Evolutionary conservation across 306 rosid genomes (phyloP).

Genomic region (Cercis canadensis): DNA sequence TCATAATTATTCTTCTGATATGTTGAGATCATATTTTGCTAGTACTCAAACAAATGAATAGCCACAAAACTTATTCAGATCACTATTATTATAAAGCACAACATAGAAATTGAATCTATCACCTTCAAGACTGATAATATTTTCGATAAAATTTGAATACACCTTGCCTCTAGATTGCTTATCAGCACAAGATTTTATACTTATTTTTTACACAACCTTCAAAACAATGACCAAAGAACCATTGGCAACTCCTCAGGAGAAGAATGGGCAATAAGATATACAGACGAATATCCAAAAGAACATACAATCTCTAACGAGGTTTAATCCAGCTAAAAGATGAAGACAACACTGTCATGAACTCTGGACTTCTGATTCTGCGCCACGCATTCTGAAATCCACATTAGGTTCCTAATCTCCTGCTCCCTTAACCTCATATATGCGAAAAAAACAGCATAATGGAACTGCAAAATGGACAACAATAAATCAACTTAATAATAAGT

Average conservation of each 20-base stretch:
- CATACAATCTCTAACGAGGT: slow-evolving; percentile 18
- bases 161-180: slow-evolving; percentile 33
- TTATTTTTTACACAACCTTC: slow-evolving; percentile 48
- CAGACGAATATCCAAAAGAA: slow-evolving; percentile 49
- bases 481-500: slow-evolving; percentile 17
- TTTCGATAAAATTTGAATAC: slow-evolving; percentile 32
- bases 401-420: slow-evolving; percentile 94
- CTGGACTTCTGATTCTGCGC: slow-evolving; percentile 98
- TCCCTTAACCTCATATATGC: slow-evolving; percentile 99
- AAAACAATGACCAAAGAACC: slow-evolving; percentile 37
- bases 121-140: slow-evolving; percentile 25
- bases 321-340: slow-evolving; percentile 71
- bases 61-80: slow-evolving; percentile 29
- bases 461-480: slow-evolving; percentile 59
- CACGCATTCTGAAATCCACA: slow-evolving; percentile 98
- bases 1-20: no score
- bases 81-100: slow-evolving; percentile 26
- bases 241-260: slow-evolving; percentile 34
- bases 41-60: neutral
- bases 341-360: slow-evolving; percentile 96
- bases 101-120: slow-evolving; percentile 33
- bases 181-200: slow-evolving; percentile 11
- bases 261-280: slow-evolving; percentile 44
- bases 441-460: slow-evolving; percentile 93
- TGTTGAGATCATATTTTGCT: no score